Percentiles rank a stretch among this genome's conserved stretches.
phyloP scores from a whole-genome alignment of 2,329 filamentous ascomycete genomes.

The Scytalidium sp. region DNA sequence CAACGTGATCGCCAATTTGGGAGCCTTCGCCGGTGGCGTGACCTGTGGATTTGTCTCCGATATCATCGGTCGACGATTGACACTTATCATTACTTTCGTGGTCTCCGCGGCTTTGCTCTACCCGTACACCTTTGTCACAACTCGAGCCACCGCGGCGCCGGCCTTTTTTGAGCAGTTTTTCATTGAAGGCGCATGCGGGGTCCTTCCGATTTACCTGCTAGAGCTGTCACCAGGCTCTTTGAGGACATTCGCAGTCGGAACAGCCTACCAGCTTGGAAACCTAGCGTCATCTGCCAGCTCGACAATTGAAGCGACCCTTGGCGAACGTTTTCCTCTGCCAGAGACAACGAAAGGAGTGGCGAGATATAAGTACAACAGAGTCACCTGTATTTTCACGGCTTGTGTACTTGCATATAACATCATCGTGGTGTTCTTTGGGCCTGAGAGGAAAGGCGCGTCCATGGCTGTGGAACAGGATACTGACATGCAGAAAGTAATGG shows the following conservation, averaged over 20 bases:
- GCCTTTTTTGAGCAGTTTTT: constrained; percentile 84
- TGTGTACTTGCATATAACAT: constrained; percentile 68
- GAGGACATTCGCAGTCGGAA: constrained; percentile 67
- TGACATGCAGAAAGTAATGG: not conserved
- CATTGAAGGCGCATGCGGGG: constrained; percentile 74
- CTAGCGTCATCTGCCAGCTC: constrained; percentile 70
- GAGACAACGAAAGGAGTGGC: constrained; percentile 45
- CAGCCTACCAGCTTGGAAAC: constrained; percentile 73
- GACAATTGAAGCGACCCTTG: constrained; percentile 74
- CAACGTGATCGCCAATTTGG: constrained; percentile 69
- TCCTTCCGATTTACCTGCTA: constrained; percentile 71
- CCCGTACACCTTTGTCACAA: constrained; percentile 71
- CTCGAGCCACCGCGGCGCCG: constrained; percentile 66
- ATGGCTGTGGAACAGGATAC: constrained; percentile 1
- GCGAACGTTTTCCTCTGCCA: constrained; percentile 71
- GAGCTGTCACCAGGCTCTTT: constrained; percentile 69
- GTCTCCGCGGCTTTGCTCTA: constrained; percentile 66
- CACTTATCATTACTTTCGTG: constrained; percentile 62
- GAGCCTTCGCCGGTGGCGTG: constrained; percentile 67
- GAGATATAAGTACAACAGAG: constrained; percentile 73
- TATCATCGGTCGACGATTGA: constrained; percentile 66
- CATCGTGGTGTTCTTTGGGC: constrained; percentile 50
- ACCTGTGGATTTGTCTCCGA: constrained; percentile 65
- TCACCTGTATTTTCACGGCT: constrained; percentile 90
- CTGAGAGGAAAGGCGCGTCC: constrained; percentile 29